Base-by-base conservation (phyloP, 495 filamentous ascomycete species). In the Neurospora hispaniola region DNA sequence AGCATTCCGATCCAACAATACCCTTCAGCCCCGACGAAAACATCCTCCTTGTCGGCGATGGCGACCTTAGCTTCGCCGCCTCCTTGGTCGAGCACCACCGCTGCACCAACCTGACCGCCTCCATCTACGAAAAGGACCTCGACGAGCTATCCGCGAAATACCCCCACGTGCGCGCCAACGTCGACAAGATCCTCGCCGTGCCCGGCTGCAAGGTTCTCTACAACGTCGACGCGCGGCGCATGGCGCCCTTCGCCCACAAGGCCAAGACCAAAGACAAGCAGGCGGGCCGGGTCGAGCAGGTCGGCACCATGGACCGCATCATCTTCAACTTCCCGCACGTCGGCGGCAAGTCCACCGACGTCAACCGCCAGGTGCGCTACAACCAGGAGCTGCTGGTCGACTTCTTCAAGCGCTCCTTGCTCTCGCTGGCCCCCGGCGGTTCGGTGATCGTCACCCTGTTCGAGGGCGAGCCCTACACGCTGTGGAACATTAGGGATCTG, bases 291-390 rank as follows among this genome's bases (percentile, higher is more conserved):
- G 42, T 14, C 76, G 74, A 66, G 14, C 54, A 66, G 27, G 27
- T 73, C 11, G 88, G 85, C 12, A 82, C 81, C 4, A 95, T 90
- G 84, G 91, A 97, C 79, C 83, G 88, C 43, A 89, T 98, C 69
- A 87, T 93, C 69, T 99, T 98, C 86, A 97, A 97, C 84, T 99
- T 99, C 82, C 96, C 96, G 68, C 96, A 99, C 81, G 91, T 97
- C 3, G 96, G 96, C 70, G 96, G 96, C 9, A 88, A 94, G 74
- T 92, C 88, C 66, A 98, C 89, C 62, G 96, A 99, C 82, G 93
- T 97, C 69, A 97, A 97, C 82, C 86, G 96, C 20, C 96, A 99
- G 83, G 94, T 98, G 14, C 89, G 96, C 42, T 86, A 90, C 75
- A 98, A 99, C 79, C 96, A 98, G 82, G 92, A 94, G 78, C 85